Percentiles rank a stretch among this genome's conserved stretches.
phyloP scores from a whole-genome alignment of 2,329 filamentous ascomycete genomes.

The Hypoxylon rubiginosum region DNA sequence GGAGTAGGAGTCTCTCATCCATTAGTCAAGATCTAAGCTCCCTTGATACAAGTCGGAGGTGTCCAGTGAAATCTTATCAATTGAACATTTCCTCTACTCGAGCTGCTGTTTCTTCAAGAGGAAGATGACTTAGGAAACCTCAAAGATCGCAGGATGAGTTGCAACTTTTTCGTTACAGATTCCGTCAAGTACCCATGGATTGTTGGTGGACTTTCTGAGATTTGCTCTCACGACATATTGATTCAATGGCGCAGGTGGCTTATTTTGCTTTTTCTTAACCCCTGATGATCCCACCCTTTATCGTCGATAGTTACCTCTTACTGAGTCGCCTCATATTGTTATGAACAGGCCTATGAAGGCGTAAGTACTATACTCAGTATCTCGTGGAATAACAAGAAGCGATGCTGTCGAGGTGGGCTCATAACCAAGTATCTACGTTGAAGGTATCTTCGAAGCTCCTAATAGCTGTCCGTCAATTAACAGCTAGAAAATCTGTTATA shows the following conservation, averaged over 20 bases:
- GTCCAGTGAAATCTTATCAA: no score
- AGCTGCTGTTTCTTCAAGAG: neutral
- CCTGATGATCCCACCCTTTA: neutral
- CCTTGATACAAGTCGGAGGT: slow-evolving; percentile 14
- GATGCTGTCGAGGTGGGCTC: neutral
- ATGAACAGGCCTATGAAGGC: neutral
- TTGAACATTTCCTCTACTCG: neutral
- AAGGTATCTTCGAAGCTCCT: neutral
- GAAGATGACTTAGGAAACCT: neutral
- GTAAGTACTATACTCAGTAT: neutral
- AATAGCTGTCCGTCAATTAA: neutral
- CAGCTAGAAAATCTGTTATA: neutral
- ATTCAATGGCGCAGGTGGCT: slow-evolving; percentile 15
- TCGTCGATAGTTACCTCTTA: neutral
- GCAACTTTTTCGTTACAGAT: neutral
- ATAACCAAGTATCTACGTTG: neutral
- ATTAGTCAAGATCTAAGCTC: slow-evolving; percentile 7
- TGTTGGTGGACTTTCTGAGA: no score
- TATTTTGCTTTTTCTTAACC: neutral
- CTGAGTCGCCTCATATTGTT: neutral
- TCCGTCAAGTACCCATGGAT: neutral
- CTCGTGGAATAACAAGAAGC: neutral
- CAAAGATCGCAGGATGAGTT: neutral
- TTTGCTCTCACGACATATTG: neutral
- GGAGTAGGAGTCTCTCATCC: neutral